A percentile compares a stretch with the other conserved stretches of the same genome.
Conservation (phyloP, 2,329 filamentous ascomycete genomes). For the Nemania abortiva region DNA sequence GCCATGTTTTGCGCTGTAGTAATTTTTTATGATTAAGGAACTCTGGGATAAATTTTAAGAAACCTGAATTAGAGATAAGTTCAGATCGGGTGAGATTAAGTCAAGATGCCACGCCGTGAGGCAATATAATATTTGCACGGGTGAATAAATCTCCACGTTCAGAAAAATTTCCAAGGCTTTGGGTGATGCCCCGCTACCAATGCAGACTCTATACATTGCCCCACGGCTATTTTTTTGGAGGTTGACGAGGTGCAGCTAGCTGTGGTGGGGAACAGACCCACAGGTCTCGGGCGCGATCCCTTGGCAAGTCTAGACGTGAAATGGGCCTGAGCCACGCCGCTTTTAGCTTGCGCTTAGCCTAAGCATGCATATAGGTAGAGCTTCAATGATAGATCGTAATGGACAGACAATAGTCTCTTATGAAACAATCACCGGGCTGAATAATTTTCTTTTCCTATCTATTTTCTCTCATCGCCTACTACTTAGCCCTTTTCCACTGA, state of each 20-base stretch:
- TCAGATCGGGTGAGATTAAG: neutral
- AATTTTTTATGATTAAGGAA: neutral
- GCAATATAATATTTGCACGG: neutral
- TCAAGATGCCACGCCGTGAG: neutral
- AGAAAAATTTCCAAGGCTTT: conserved; percentile 39
- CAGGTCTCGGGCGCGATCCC: conserved; percentile 4
- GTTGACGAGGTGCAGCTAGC: conserved; percentile 18
- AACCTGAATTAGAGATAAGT: neutral
- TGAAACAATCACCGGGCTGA: too few relatives aligned
- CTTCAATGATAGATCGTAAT: too few relatives aligned
- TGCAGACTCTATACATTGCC: conserved; percentile 11
- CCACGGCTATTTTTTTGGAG: conserved; percentile 28
- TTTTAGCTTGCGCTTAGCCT: too few relatives aligned
- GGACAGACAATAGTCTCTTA: too few relatives aligned
- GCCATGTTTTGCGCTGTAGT: conserved; percentile 59
- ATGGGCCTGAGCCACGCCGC: neutral
- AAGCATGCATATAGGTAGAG: too few relatives aligned
- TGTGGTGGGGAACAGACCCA: conserved; percentile 28
- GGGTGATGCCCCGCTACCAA: conserved; percentile 28
- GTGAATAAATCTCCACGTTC: conserved; percentile 12
- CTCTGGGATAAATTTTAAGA: neutral
- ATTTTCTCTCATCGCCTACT: too few relatives aligned
- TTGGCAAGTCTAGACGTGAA: neutral
- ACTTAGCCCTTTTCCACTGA: too few relatives aligned
- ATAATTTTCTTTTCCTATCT: too few relatives aligned